Evolutionary conservation across 306 rosid species (phyloP), one percentile per base, ranked within the genome.

Genomic region (Vicia villosa): DNA sequence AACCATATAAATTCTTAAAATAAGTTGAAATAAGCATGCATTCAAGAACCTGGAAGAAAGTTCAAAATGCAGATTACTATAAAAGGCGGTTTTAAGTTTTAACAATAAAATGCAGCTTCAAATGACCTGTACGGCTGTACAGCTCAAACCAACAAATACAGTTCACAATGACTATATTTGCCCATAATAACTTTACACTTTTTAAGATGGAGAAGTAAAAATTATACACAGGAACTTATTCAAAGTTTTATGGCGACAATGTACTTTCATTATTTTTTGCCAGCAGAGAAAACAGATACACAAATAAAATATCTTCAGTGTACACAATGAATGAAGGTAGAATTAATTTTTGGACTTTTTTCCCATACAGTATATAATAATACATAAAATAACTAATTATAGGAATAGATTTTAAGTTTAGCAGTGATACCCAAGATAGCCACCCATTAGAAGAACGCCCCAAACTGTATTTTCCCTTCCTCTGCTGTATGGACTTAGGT

Each of bases 401-500:
- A 73, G 55, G 61, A 66, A 46, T 43, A 78, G 59, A 54, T 61
- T 13, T 30, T 49, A 63, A 76, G 82, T 51, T 77, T 28, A 66
- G 77, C 11, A 26, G 66, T 36, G 67, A 79, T 91, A 94, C 97
- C 99, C 99, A 50, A 94, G 99, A 84, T 94, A 94, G 77, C 95
- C 97, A 74, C 82, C 6, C 99, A 94, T 94, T 52, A 94, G 80
- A 20, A 92, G 84, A 77, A 89, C 74, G 0, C 97, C 97, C 99
- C 99, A 94, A 30, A 83, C 81, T 21, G 99, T 94, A 83, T 89
- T 94, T 87, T 94, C 99, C 79, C 99, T 87, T 85, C 96, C 97
- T 75, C 84, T 80, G 74, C 86, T 80, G 70, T 84, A 91, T 57
- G 97, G 96, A 75, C 81, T 88, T 62, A 85, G 11, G 43, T 88